phyloP scores from a whole-genome alignment of 2,329 filamentous ascomycete genomes.

The Xylariomycetidae sp. region DNA sequence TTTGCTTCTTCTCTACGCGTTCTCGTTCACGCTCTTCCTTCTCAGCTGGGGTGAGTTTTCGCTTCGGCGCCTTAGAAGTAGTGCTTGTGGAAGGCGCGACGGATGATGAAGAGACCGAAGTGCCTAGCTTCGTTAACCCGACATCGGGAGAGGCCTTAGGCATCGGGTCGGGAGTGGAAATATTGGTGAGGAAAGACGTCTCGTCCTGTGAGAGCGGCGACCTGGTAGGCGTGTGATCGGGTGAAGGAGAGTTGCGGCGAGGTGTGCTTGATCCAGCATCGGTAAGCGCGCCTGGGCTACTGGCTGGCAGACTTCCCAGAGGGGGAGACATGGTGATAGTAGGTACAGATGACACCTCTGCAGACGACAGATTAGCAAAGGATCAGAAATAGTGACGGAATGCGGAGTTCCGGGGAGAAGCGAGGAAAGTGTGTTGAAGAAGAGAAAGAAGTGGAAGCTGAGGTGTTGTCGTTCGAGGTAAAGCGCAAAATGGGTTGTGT shows the following conservation, averaged over 20 bases:
- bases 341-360: constrained; percentile 14
- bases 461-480: no score
- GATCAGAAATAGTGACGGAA: constrained; percentile 8
- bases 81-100: constrained; percentile 4
- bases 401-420: not conserved
- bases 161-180: no score
- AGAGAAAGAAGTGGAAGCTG: not conserved
- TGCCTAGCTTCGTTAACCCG: no score
- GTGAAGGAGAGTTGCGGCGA: constrained; percentile 31
- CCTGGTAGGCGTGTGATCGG: constrained; percentile 25
- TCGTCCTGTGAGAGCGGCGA: constrained; percentile 16
- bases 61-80: constrained; percentile 31
- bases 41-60: constrained; percentile 31
- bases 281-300: constrained; percentile 32
- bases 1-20: constrained; percentile 41
- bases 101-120: no score
- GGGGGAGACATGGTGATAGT: constrained; percentile 20
- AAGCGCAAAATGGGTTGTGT: no score
- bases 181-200: constrained; percentile 11
- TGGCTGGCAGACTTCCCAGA: constrained; percentile 11
- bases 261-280: constrained; percentile 39
- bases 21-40: constrained; percentile 35
- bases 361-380: constrained; percentile 4
- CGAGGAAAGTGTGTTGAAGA: not conserved
- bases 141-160: no score